A percentile compares a stretch with the other conserved stretches of the same genome.
These are phyloP conservation scores for Aspergillus nomiae DNA, from an alignment of 2,329 filamentous ascomycete species.

Conservation along the genomic window DNA sequence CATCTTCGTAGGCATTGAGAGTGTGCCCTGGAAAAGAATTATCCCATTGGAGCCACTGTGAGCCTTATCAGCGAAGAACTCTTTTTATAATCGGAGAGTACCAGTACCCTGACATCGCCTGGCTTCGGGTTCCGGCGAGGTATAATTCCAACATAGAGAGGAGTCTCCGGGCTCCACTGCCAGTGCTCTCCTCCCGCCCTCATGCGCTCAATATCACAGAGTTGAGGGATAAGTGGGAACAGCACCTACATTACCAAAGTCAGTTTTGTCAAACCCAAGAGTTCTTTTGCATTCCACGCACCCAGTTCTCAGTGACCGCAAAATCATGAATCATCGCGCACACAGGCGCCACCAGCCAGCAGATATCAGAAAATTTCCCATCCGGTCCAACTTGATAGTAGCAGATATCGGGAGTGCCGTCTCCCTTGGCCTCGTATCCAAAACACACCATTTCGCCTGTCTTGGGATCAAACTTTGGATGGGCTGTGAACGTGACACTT, in stretches of 20 bases:
- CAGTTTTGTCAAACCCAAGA: too few relatives aligned
- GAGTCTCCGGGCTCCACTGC: slow-evolving; percentile 39
- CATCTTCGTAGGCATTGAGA: slow-evolving; percentile 41
- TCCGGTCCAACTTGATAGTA: slow-evolving; percentile 34
- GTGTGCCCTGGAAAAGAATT: slow-evolving; percentile 41
- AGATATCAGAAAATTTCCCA: slow-evolving; percentile 33
- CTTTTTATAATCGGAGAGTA: neutral
- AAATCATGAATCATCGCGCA: slow-evolving; percentile 48
- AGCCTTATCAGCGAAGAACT: too few relatives aligned
- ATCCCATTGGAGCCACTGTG: slow-evolving; percentile 42
- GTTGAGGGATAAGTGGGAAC: slow-evolving; percentile 40
- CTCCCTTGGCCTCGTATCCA: slow-evolving; percentile 49
- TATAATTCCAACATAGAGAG: slow-evolving; percentile 33
- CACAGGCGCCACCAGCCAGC: slow-evolving; percentile 40
- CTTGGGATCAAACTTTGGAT: slow-evolving; percentile 55
- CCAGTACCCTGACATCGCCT: slow-evolving; percentile 34
- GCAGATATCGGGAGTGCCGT: slow-evolving; percentile 42
- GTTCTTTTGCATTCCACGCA: slow-evolving; percentile 5
- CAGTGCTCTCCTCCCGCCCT: slow-evolving; percentile 45
- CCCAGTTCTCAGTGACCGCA: slow-evolving; percentile 44
- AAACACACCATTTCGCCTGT: slow-evolving; percentile 56
- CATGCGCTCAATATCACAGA: slow-evolving; percentile 39
- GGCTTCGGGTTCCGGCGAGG: slow-evolving; percentile 24
- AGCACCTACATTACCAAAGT: too few relatives aligned
- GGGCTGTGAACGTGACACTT: slow-evolving; percentile 52